Conservation (phyloP, 371 early-diverging fungal species). For the Furculomyces boomerangus region DNA sequence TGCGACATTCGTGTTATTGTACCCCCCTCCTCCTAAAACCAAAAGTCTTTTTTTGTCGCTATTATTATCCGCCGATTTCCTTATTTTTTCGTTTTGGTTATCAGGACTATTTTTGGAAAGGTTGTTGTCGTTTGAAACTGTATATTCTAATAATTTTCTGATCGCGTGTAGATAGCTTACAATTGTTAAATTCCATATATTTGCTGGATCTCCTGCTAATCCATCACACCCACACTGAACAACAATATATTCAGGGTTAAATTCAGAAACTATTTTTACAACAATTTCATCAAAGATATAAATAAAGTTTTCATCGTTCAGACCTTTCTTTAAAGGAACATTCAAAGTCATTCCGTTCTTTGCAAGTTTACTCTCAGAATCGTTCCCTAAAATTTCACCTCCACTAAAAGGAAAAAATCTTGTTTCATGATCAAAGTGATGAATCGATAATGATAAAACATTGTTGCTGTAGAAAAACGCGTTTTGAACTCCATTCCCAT, state of each 20-base stretch:
- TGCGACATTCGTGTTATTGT: constrained; percentile 57
- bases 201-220: constrained; percentile 53
- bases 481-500: constrained; percentile 86
- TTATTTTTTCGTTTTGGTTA: too few relatives aligned
- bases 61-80: too few relatives aligned
- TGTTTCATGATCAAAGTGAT: constrained; percentile 40
- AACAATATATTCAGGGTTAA: constrained; percentile 54
- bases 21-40: constrained; percentile 66
- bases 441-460: constrained; percentile 76
- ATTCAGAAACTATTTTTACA: constrained; percentile 23
- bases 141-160: constrained; percentile 18
- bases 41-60: constrained; percentile 22
- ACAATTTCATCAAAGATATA: constrained; percentile 49
- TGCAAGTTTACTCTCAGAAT: constrained; percentile 39
- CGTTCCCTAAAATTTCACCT: constrained; percentile 36
- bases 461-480: constrained; percentile 57
- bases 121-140: constrained; percentile 17
- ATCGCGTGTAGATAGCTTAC: constrained; percentile 36
- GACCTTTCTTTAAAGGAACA: constrained; percentile 56
- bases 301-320: constrained; percentile 43
- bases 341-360: constrained; percentile 58
- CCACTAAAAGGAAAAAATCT: constrained; percentile 62
- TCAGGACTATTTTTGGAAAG: neutral
- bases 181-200: constrained; percentile 44
- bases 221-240: constrained; percentile 85